Evolutionary conservation across 495 filamentous ascomycete genomes (phyloP), one percentile per base, ranked within the genome.

Genomic region (Astrocystis sublimbata): DNA sequence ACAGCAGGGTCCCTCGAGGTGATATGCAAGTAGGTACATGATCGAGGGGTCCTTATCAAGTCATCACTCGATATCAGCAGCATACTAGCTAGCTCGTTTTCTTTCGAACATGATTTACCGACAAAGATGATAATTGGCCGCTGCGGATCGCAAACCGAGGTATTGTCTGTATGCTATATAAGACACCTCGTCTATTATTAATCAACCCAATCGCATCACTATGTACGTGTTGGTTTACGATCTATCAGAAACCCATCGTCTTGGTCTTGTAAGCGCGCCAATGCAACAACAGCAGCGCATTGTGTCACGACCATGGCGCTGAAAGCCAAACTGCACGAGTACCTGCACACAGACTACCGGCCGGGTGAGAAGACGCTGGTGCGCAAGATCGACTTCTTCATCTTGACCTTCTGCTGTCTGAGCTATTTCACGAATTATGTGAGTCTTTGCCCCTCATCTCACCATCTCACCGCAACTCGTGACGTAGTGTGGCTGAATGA

Each of bases 331-430:
- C 13, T 75, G 9, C 65, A 65, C 57, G 68, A 66, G 31, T 75
- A 75, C 56, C 71, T 75, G 61, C 73, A 72, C 47, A 69, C 68
- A 42, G 66, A 63, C 35, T 71, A 73, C 26, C 58, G 66, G 36
- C 73, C 78, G 12, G 77, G 76, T 17, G 81, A 85, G 65, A 66
- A 70, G 38, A 75, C 71, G 56, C 68, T 86, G 10, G 72, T 86
- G n/a, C 74, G 70, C 38, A 86, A 86, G 68, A 76, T 86, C 35
- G 86, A 88, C 69, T 84, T 84, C 65, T 86, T 89, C 76, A 89
- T 87, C 67, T 69, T 89, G 30, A 84, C 80, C 13, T 87, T 87
- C 64, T 87, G 85, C 70, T 88, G 83, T 64, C 69, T 87, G 52
- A 83, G 79, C 67, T 87, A 86, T 64, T 86, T 85, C 52, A 72